These are phyloP conservation scores for Phytophthora colocasiae DNA, from an alignment of 352 stramenopile species.

Conservation along the genomic window DNA sequence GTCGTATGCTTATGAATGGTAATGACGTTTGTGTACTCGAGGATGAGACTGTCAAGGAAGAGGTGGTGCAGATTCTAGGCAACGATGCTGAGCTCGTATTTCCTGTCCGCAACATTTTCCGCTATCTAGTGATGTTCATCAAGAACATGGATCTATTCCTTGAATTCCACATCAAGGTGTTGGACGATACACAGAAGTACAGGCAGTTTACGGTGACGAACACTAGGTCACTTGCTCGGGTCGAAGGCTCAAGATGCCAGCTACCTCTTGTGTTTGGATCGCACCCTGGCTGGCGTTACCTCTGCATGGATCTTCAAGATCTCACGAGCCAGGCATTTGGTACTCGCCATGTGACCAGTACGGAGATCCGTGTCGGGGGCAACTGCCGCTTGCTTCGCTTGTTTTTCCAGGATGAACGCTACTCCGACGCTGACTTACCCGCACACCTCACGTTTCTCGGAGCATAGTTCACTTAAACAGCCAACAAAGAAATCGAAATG, in stretches of 20 bases:
- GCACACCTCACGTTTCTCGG: conserved; percentile 73
- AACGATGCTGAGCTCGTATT: conserved; percentile 77
- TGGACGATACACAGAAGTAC: conserved; percentile 77
- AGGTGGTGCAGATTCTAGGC: conserved; percentile 80
- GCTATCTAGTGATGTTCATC: conserved; percentile 85
- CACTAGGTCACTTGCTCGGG: conserved; percentile 64
- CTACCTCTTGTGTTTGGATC: conserved; percentile 63
- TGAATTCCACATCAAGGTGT: conserved; percentile 69
- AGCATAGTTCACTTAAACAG: conserved; percentile 11
- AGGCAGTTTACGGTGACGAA: conserved; percentile 75
- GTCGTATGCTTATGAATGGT: conserved; percentile 62
- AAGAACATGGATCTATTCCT: conserved; percentile 84
- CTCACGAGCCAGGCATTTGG: conserved; percentile 76
- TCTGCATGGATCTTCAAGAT: conserved; percentile 81
- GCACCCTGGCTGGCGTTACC: conserved; percentile 63
- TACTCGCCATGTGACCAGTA: conserved; percentile 77
- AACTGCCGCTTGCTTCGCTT: conserved; percentile 77
- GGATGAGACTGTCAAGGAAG: conserved; percentile 79
- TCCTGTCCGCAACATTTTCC: conserved; percentile 70
- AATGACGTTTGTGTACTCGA: conserved; percentile 75
- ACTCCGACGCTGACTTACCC: conserved; percentile 72
- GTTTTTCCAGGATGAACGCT: conserved; percentile 86
- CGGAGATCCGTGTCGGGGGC: conserved; percentile 60
- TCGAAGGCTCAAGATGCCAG: conserved; percentile 63
- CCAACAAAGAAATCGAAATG: background rate